A percentile compares a stretch with the other conserved stretches of the same genome.
Conservation (phyloP, 345 rosid species). For the Melaleuca alternifolia region DNA sequence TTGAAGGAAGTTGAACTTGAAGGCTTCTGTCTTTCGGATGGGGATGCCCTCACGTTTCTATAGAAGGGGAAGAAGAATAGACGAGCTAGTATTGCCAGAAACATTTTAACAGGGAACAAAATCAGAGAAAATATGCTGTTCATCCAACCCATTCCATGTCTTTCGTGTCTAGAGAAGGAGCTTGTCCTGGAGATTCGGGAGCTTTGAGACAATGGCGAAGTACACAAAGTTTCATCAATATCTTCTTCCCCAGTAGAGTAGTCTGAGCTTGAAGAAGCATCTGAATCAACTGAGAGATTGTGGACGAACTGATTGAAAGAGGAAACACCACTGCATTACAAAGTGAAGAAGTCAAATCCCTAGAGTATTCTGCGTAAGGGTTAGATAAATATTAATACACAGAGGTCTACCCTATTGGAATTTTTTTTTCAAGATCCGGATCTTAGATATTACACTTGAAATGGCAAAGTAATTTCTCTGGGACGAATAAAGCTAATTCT, state of each 20-base stretch:
- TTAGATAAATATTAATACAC: not conserved
- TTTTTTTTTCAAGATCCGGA: not conserved
- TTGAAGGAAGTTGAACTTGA: constrained; percentile 21
- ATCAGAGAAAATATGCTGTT: constrained; percentile 46
- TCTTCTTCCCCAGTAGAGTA: constrained; percentile 84
- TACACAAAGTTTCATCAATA: constrained; percentile 28
- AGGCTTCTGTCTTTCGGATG: constrained; percentile 23
- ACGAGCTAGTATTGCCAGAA: constrained; percentile 39
- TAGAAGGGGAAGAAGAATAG: constrained; percentile 25
- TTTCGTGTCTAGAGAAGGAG: constrained; percentile 20
- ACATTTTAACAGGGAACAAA: constrained; percentile 44
- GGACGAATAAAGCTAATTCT: not conserved
- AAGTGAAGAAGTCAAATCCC: not conserved
- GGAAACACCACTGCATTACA: constrained; percentile 65
- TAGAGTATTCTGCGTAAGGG: not conserved
- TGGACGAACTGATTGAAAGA: constrained; percentile 92
- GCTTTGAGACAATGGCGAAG: constrained; percentile 67
- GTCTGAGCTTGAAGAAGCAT: constrained; percentile 52
- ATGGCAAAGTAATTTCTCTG: not conserved
- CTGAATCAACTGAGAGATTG: constrained; percentile 73
- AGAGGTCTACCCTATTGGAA: not conserved
- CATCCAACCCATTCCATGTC: constrained; percentile 42
- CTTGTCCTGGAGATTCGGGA: constrained; percentile 57
- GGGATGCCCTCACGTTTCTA: constrained; percentile 19
- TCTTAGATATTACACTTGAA: not conserved